Percentiles rank a stretch among this genome's conserved stretches.
Conservation (phyloP, 306 rosid genomes). For the Glycine latifolia region DNA sequence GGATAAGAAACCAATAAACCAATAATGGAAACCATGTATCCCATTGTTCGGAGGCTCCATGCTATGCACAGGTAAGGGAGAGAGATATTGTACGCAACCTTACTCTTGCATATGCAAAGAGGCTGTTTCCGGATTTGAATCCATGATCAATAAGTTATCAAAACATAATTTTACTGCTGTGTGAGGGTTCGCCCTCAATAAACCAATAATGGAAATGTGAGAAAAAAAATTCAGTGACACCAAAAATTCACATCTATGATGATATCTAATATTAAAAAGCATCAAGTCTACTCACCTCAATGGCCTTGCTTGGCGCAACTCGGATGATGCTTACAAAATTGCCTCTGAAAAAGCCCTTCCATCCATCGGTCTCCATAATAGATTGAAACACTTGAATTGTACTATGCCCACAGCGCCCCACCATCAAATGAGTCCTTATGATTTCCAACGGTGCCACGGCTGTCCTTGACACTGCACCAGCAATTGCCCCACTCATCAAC, state of each 20-base stretch:
- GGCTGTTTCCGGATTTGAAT: too few species aligned
- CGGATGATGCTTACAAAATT: slow-evolving; percentile 68
- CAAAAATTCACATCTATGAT: background rate
- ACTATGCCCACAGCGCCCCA: slow-evolving; percentile 60
- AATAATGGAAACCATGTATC: too few species aligned
- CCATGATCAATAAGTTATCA: too few species aligned
- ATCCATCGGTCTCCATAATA: slow-evolving; percentile 67
- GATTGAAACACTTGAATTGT: slow-evolving; percentile 58
- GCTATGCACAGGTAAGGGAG: too few species aligned
- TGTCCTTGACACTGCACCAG: slow-evolving; percentile 71
- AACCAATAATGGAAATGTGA: background rate
- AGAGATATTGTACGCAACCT: too few species aligned
- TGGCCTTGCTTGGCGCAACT: slow-evolving; percentile 73
- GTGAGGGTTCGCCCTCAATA: too few species aligned
- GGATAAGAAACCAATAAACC: slow-evolving; percentile 7
- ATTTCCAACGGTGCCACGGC: slow-evolving; percentile 73
- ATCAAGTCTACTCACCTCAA: slow-evolving; percentile 56
- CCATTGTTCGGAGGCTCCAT: too few species aligned
- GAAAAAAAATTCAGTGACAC: background rate
- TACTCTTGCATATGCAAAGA: too few species aligned
- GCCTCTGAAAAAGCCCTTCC: slow-evolving; percentile 71
- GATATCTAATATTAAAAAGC: slow-evolving; percentile 1
- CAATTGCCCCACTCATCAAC: slow-evolving; percentile 76
- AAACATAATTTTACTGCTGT: too few species aligned
- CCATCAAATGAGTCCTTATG: slow-evolving; percentile 71